Evolutionary conservation across 73 alveolate species (phyloP).

Genomic region (Tetrahymena thermophila): DNA sequence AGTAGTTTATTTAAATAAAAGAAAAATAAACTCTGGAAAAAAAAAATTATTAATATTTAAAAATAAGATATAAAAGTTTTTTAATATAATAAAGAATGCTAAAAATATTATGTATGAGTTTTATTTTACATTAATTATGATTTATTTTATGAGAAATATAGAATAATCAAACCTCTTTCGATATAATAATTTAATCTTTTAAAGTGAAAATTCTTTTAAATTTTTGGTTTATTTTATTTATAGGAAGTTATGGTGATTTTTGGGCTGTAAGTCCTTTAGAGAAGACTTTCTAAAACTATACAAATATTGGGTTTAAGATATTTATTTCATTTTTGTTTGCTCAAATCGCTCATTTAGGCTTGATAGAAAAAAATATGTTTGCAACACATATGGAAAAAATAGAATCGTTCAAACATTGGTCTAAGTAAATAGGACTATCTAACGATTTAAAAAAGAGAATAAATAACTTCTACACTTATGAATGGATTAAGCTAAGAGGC

Average conservation of each 20-base stretch:
- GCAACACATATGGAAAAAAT: neutral
- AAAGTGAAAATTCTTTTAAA: no score
- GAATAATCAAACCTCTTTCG: no score
- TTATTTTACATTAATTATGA: no score
- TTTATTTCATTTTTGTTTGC: neutral
- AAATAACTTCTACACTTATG: neutral
- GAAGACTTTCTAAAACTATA: neutral
- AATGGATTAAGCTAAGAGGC: neutral
- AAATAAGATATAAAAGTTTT: no score
- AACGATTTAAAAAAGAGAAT: neutral
- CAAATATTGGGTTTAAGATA: neutral
- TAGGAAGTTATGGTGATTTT: neutral
- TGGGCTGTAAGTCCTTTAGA: neutral
- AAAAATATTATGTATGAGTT: no score
- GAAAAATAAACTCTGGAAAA: neutral
- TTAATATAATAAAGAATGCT: no score
- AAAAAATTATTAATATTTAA: no score
- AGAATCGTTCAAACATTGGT: neutral
- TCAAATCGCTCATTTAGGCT: neutral
- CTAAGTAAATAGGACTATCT: neutral
- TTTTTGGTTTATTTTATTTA: neutral
- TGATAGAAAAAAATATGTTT: neutral
- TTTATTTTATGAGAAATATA: no score
- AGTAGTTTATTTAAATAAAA: no score
- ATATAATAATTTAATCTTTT: no score